Conservation (phyloP, 305 asterid species). For the Striga hermonthica region DNA sequence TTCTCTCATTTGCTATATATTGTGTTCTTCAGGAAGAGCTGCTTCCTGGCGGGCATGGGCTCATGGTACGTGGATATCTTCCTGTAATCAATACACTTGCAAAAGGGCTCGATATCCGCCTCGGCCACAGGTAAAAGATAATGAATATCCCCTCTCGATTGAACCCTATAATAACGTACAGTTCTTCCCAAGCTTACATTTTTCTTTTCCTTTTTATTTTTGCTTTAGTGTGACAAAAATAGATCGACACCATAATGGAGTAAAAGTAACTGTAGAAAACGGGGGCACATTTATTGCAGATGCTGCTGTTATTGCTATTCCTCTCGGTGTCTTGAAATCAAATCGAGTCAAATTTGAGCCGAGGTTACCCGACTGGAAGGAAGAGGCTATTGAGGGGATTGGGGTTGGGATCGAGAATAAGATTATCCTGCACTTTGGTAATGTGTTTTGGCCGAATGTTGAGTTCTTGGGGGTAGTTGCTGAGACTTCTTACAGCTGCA, state of each 20-base stretch:
- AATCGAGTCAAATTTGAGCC: conserved; percentile 74
- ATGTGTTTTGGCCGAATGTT: conserved; percentile 95
- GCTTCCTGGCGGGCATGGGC: conserved; percentile 97
- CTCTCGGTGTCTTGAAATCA: conserved; percentile 93
- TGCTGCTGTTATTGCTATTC: conserved; percentile 85
- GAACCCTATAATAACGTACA: conserved; percentile 3
- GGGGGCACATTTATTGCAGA: conserved; percentile 87
- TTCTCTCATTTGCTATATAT: conserved; percentile 15
- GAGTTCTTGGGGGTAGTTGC: conserved; percentile 97
- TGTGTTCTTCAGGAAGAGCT: conserved; percentile 61
- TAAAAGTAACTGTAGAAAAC: conserved; percentile 75
- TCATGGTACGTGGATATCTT: conserved; percentile 92
- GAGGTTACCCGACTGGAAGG: conserved; percentile 89
- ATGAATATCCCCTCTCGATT: background rate
- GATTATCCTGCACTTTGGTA: conserved; percentile 70
- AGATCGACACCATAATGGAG: conserved; percentile 72
- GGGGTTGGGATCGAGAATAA: conserved; percentile 98
- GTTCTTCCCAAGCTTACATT: background rate
- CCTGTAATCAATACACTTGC: conserved; percentile 94
- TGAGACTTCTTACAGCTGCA: conserved; percentile 74
- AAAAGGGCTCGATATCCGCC: conserved; percentile 85
- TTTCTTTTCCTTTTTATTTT: conserved; percentile 6
- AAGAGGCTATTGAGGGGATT: conserved; percentile 75
- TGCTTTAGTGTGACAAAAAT: conserved; percentile 65
- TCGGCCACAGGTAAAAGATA: conserved; percentile 65